phyloP scores from a whole-genome alignment of 345 rosid species.

The Aegle marmelos region DNA sequence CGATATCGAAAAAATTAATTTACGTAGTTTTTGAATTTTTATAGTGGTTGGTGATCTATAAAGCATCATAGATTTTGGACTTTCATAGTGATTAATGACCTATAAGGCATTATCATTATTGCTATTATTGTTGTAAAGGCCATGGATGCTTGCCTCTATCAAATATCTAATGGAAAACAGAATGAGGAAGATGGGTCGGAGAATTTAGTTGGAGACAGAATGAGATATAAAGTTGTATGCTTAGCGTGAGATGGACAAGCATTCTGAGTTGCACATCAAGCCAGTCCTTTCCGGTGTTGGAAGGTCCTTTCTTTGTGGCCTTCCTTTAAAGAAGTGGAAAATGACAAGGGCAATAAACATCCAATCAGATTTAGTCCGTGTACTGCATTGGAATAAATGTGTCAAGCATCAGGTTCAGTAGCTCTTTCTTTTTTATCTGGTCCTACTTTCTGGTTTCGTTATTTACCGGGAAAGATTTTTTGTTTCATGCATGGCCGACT shows the following conservation, averaged over 20 bases:
- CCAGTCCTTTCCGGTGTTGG: conserved; percentile 14
- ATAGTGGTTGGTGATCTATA: too few relatives aligned
- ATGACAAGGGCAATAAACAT: background rate
- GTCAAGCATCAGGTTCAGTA: background rate
- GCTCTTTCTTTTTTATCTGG: too few relatives aligned
- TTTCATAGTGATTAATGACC: too few relatives aligned
- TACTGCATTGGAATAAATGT: background rate
- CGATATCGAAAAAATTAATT: too few relatives aligned
- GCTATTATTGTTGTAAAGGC: too few relatives aligned
- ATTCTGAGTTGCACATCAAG: conserved; percentile 16
- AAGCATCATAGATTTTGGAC: too few relatives aligned
- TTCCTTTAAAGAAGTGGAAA: background rate
- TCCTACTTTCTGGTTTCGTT: too few relatives aligned
- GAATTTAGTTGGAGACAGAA: background rate
- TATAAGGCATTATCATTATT: too few relatives aligned
- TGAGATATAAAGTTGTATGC: background rate
- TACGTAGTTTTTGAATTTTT: too few relatives aligned
- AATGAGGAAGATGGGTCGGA: background rate
- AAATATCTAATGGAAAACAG: background rate
- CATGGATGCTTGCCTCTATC: background rate
- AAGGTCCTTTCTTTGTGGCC: background rate
- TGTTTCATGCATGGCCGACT: too few relatives aligned
- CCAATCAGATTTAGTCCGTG: background rate
- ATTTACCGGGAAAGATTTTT: too few relatives aligned
- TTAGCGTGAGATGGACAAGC: background rate